A percentile compares a stretch with the other conserved stretches of the same genome.
These are phyloP conservation scores for Solanum commersonii DNA, from an alignment of 257 asterid genomes.

Conservation along the genomic window DNA sequence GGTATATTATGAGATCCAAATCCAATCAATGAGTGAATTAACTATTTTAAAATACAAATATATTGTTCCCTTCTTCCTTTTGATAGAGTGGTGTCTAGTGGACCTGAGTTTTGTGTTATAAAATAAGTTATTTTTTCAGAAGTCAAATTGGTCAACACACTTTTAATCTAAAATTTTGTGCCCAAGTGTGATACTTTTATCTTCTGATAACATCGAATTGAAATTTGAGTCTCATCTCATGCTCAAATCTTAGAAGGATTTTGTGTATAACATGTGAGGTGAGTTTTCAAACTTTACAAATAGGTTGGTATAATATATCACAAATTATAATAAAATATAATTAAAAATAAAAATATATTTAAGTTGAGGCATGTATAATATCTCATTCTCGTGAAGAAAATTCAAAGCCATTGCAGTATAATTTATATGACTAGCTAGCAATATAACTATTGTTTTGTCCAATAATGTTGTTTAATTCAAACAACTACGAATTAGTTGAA, in stretches of 20 bases:
- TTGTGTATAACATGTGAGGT: background rate
- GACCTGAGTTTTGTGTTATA: background rate
- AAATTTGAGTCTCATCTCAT: background rate
- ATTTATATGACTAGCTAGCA: background rate
- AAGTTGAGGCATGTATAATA: background rate
- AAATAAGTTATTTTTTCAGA: background rate
- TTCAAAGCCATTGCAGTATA: rapidly evolving
- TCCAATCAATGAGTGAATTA: background rate
- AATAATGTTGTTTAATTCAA: no score
- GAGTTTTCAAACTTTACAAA: background rate
- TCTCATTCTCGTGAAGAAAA: background rate
- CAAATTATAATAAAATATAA: no score
- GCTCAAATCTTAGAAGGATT: background rate
- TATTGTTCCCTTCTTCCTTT: background rate
- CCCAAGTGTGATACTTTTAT: background rate
- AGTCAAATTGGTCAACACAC: background rate
- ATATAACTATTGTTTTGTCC: no score
- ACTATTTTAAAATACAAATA: background rate
- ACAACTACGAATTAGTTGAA: background rate
- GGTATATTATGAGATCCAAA: background rate
- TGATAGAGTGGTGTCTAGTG: background rate
- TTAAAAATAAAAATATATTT: no score
- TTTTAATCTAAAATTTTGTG: background rate
- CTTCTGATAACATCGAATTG: background rate
- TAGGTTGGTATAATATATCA: background rate